Conservation (phyloP, 2,329 filamentous ascomycete species). For the Fusarium coicis region DNA sequence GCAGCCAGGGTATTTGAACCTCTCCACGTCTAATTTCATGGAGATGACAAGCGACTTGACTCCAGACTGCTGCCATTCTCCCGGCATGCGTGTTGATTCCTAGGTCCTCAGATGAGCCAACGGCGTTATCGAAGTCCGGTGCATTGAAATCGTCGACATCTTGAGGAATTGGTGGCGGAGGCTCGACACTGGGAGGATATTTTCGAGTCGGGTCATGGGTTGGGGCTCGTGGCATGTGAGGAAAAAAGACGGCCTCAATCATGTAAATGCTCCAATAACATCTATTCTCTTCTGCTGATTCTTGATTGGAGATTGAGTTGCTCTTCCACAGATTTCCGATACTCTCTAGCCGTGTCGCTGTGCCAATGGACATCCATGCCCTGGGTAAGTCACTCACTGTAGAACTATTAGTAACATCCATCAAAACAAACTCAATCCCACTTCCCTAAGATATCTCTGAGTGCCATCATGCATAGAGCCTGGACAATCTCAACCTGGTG, state of each 20-base stretch:
- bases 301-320: fast-evolving
- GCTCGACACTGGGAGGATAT: not conserved
- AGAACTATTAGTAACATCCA: not conserved
- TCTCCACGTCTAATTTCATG: constrained; percentile 1
- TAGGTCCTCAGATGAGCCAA: not conserved
- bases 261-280: constrained; percentile 6
- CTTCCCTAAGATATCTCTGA: not conserved
- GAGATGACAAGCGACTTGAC: constrained; percentile 1
- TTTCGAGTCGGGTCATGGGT: not conserved
- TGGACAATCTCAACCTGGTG: not conserved
- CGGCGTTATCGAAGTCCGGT: constrained; percentile 1
- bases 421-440: fast-evolving
- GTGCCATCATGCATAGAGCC: not conserved
- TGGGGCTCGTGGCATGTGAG: not conserved
- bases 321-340: not conserved
- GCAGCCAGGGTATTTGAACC: constrained; percentile 4
- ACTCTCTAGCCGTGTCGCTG: not conserved
- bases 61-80: not conserved
- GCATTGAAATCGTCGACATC: not conserved
- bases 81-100: constrained; percentile 5
- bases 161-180: not conserved
- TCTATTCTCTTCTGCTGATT: not conserved
- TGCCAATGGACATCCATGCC: constrained; percentile 13
- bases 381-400: not conserved
- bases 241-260: constrained; percentile 1